Evolutionary conservation across 805 yeast species (phyloP).

Genomic region (Yueomyces sinensis): DNA sequence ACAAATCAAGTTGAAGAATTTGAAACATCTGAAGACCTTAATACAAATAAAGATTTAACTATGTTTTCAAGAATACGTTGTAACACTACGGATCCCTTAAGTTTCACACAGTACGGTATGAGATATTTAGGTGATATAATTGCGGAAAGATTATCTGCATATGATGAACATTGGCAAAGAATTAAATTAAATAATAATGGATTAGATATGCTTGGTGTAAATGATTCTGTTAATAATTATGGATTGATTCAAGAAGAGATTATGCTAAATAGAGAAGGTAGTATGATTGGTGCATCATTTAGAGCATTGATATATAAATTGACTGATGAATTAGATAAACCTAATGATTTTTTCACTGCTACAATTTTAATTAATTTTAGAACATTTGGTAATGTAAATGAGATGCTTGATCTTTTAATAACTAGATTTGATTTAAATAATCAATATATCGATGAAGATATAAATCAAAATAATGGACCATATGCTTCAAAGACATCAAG

Average conservation of each 20-base stretch:
- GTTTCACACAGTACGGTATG: constrained; percentile 19
- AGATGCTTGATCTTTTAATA: constrained; percentile 55
- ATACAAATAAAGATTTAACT: background rate
- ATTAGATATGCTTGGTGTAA: constrained; percentile 2
- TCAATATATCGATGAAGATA: constrained; percentile 20
- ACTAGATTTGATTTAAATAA: constrained; percentile 46
- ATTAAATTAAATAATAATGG: constrained; percentile 19
- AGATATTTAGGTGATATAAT: constrained; percentile 24
- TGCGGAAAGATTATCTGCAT: constrained; percentile 21
- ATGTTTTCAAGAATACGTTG: background rate
- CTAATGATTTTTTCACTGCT: constrained; percentile 55
- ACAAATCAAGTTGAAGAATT: constrained; percentile 14
- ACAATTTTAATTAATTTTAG: constrained; percentile 70
- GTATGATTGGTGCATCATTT: constrained; percentile 56
- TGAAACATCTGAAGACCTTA: background rate
- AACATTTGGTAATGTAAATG: constrained; percentile 52
- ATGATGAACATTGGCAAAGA: constrained; percentile 27
- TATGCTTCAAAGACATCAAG: constrained; percentile 31
- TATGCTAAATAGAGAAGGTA: constrained; percentile 27
- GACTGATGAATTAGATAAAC: constrained; percentile 50
- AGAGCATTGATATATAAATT: constrained; percentile 51
- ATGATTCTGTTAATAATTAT: constrained; percentile 8
- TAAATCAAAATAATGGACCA: constrained; percentile 23
- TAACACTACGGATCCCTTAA: background rate
- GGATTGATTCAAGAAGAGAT: constrained; percentile 30